Percentiles rank a stretch among this genome's conserved stretches.
Evolutionary conservation across 1,284 basidiomycete genomes (phyloP).

Genomic region (Fomes fomentarius): DNA sequence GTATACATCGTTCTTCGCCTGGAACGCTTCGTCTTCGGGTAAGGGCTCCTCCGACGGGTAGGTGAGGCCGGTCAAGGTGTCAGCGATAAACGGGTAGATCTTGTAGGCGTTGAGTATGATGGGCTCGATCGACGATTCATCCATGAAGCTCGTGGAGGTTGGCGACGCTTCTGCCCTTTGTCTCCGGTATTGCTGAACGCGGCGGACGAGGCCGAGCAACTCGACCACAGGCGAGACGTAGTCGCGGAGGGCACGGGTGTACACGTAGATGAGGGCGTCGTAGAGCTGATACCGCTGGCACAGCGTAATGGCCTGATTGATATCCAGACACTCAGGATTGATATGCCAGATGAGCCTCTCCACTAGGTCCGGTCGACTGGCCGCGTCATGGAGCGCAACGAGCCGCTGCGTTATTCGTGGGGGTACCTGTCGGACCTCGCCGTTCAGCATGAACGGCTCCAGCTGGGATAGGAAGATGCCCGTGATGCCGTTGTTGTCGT

Average conservation of each 20-base stretch:
- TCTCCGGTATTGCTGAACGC: slow-evolving; percentile 57
- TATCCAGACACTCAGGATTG: slow-evolving; percentile 88
- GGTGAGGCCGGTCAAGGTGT: slow-evolving; percentile 81
- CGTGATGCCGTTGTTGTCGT: slow-evolving; percentile 84
- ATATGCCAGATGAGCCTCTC: slow-evolving; percentile 97
- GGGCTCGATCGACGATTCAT: slow-evolving; percentile 54
- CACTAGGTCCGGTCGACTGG: slow-evolving; percentile 73
- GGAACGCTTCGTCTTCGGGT: slow-evolving; percentile 59
- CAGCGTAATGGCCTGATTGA: slow-evolving; percentile 89
- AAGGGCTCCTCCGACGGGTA: slow-evolving; percentile 87
- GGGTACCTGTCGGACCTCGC: slow-evolving; percentile 75
- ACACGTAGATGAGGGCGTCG: slow-evolving; percentile 95
- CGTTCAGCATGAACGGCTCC: slow-evolving; percentile 83
- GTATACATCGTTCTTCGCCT: slow-evolving; percentile 78
- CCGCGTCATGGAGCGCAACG: slow-evolving; percentile 77
- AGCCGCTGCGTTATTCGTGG: slow-evolving; percentile 88
- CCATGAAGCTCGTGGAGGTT: slow-evolving; percentile 31
- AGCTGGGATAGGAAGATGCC: slow-evolving; percentile 88
- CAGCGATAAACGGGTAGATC: slow-evolving; percentile 90
- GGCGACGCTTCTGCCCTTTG: slow-evolving; percentile 40
- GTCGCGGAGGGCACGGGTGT: slow-evolving; percentile 86
- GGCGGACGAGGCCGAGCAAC: slow-evolving; percentile 78
- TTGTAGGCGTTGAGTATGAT: slow-evolving; percentile 85
- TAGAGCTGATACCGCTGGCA: slow-evolving; percentile 86
- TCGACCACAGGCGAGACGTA: slow-evolving; percentile 91